Percentiles rank a stretch among this genome's conserved stretches.
These are phyloP conservation scores for Fusarium anthophilum DNA, from an alignment of 2,329 filamentous ascomycete species.

Conservation along the genomic window DNA sequence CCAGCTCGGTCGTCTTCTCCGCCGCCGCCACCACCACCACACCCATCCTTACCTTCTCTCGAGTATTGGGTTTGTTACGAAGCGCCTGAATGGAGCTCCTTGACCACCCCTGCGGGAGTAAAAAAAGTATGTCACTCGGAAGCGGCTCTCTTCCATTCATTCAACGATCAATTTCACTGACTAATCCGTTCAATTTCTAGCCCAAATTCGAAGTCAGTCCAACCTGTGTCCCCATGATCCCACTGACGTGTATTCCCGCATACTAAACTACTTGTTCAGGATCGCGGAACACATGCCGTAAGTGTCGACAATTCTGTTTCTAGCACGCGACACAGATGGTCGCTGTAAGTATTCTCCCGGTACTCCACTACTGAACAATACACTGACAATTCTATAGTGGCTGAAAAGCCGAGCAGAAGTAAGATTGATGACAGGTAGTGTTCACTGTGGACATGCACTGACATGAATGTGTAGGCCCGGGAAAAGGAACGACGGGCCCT, in stretches of 20 bases:
- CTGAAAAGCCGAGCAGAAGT: too few species aligned
- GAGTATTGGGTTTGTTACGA: too few species aligned
- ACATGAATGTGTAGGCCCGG: too few species aligned
- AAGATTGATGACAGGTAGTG: background rate
- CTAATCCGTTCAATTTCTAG: background rate
- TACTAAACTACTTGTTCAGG: background rate
- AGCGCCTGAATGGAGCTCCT: too few species aligned
- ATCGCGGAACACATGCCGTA: rapidly evolving
- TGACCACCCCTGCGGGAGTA: too few species aligned
- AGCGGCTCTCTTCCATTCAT: background rate
- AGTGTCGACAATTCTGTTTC: background rate
- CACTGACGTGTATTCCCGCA: background rate
- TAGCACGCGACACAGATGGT: rapidly evolving
- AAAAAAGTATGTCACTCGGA: background rate
- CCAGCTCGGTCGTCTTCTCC: too few species aligned
- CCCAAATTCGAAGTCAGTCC: rapidly evolving
- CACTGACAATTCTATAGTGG: too few species aligned
- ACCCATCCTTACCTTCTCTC: too few species aligned
- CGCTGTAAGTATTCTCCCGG: too few species aligned
- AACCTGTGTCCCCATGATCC: background rate
- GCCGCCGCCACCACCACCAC: too few species aligned
- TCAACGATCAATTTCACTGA: background rate
- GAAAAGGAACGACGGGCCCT: background rate
- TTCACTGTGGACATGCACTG: background rate
- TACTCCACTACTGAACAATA: too few species aligned